phyloP scores from a whole-genome alignment of 768 basidiomycete species.

The Leccinum subgranulosum region DNA sequence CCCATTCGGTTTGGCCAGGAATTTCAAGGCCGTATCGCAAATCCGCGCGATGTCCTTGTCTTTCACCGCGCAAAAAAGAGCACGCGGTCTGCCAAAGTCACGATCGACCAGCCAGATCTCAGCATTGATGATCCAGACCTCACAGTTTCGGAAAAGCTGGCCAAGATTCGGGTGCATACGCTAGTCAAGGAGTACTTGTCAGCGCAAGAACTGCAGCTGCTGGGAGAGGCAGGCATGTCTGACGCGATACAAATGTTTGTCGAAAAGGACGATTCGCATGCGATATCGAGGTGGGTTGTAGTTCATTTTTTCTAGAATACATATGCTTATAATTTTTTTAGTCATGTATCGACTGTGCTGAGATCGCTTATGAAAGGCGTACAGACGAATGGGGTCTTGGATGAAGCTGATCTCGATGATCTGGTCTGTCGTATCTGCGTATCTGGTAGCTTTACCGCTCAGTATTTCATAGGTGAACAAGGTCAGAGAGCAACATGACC shows the following conservation, averaged over 20 bases:
- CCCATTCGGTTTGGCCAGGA: slow-evolving; percentile 97
- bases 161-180: slow-evolving; percentile 80
- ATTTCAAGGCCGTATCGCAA: slow-evolving; percentile 87
- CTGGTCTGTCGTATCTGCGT: slow-evolving; percentile 42
- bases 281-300: slow-evolving; percentile 75
- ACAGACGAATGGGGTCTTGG: slow-evolving; percentile 57
- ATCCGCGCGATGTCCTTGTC: slow-evolving; percentile 89
- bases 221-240: slow-evolving; percentile 88
- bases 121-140: slow-evolving; percentile 76
- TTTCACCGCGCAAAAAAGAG: slow-evolving; percentile 81
- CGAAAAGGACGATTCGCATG: slow-evolving; percentile 95
- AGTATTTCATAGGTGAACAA: slow-evolving; percentile 49
- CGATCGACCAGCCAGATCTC: slow-evolving; percentile 73
- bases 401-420: slow-evolving; percentile 75
- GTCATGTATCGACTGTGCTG: slow-evolving; percentile 63
- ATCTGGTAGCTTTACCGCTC: slow-evolving; percentile 1
- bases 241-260: slow-evolving; percentile 95
- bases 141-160: slow-evolving; percentile 66
- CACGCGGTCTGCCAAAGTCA: slow-evolving; percentile 48
- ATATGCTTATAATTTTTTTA: slow-evolving; percentile 25
- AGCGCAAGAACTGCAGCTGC: slow-evolving; percentile 88
- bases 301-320: not conserved
- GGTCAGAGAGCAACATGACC: slow-evolving; percentile 69
- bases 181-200: slow-evolving; percentile 90
- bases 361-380: slow-evolving; percentile 66